Conservation (phyloP, 768 basidiomycete species). For the Cantharellus anzutake region DNA sequence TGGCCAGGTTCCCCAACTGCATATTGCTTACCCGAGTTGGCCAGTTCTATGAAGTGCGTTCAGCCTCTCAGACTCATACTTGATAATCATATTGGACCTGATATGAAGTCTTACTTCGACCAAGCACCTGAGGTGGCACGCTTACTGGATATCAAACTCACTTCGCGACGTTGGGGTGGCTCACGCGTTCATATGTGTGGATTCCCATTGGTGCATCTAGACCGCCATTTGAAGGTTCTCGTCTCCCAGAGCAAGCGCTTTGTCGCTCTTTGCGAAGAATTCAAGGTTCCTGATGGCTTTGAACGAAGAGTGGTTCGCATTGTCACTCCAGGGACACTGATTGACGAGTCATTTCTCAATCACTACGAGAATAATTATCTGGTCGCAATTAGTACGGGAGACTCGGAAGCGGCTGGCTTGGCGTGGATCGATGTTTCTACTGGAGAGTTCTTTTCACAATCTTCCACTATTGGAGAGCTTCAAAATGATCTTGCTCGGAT, state of each 20-base stretch:
- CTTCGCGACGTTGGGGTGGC: constrained; percentile 54
- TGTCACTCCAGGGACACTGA: constrained; percentile 84
- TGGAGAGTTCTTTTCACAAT: constrained; percentile 76
- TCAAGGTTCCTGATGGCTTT: constrained; percentile 35
- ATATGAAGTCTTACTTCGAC: constrained; percentile 71
- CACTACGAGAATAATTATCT: constrained; percentile 82
- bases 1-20: constrained; percentile 66
- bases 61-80: neutral
- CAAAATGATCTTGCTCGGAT: constrained; percentile 73
- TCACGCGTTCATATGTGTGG: constrained; percentile 68
- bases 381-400: constrained; percentile 32
- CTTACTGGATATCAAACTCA: constrained; percentile 67
- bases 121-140: constrained; percentile 65
- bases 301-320: constrained; percentile 71
- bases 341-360: constrained; percentile 77
- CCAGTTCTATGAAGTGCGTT: constrained; percentile 78
- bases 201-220: constrained; percentile 70
- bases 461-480: constrained; percentile 31
- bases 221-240: constrained; percentile 71
- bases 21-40: constrained; percentile 83
- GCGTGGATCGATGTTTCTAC: constrained; percentile 95
- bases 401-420: constrained; percentile 27
- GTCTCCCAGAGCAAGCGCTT: constrained; percentile 69
- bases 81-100: constrained; percentile 5
- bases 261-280: constrained; percentile 91